Percentiles rank a stretch among this genome's conserved stretches.
Conservation (phyloP, 305 asterid species). For the Solanum hybrid region DNA sequence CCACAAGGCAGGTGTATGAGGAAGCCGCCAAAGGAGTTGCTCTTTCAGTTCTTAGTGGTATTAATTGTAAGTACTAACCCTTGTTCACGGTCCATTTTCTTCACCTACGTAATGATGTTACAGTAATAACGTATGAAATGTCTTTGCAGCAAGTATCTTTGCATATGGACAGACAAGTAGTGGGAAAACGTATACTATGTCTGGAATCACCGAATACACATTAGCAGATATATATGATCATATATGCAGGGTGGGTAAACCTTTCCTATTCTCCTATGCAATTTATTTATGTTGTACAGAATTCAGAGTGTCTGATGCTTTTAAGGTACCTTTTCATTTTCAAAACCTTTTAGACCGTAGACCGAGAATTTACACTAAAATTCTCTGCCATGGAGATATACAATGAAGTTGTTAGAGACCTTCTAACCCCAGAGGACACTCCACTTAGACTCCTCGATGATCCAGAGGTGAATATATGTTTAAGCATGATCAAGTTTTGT, state of each 20-base stretch:
- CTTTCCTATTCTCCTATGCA: not conserved
- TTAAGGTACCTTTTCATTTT: not conserved
- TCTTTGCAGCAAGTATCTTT: constrained; percentile 67
- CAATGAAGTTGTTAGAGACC: constrained; percentile 85
- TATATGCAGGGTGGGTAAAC: constrained; percentile 32
- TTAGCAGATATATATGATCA: constrained; percentile 68
- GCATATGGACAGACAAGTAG: constrained; percentile 99
- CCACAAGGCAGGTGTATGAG: constrained; percentile 73
- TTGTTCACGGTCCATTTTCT: not conserved
- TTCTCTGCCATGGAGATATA: constrained; percentile 96
- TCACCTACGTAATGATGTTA: not conserved
- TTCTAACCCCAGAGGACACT: constrained; percentile 46
- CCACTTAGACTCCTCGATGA: constrained; percentile 89
- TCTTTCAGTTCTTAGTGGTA: constrained; percentile 76
- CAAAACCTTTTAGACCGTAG: constrained; percentile 33
- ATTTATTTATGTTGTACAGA: not conserved
- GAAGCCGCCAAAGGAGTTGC: constrained; percentile 83
- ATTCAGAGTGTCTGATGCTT: not conserved
- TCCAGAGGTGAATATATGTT: constrained; percentile 62
- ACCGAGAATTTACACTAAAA: constrained; percentile 55
- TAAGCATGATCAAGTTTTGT: not conserved
- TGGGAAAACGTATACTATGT: constrained; percentile 92
- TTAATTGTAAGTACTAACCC: constrained; percentile 54
- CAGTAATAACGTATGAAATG: not conserved
- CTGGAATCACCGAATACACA: constrained; percentile 60